Evolutionary conservation across 1,284 basidiomycete species (phyloP).

Genomic region (Stereum hirsutum): DNA sequence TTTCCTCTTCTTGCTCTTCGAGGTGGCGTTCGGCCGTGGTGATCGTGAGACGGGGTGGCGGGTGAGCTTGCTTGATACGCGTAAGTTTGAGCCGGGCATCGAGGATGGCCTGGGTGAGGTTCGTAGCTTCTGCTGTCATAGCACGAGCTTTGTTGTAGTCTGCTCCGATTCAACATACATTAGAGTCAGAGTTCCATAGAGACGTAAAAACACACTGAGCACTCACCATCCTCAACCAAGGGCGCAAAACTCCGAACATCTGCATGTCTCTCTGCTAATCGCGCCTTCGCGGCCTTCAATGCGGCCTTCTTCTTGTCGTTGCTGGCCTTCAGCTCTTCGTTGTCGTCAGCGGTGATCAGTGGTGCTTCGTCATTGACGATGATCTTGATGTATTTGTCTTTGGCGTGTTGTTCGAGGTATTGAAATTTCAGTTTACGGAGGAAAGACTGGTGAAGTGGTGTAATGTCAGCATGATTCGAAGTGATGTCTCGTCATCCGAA

Average conservation of each 20-base stretch:
- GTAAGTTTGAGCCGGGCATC: constrained; percentile 73
- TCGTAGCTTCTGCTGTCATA: constrained; percentile 43
- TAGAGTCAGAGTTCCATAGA: not conserved
- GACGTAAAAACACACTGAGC: not conserved
- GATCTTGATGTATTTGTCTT: constrained; percentile 75
- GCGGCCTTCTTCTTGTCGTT: constrained; percentile 66
- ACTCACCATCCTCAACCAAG: constrained; percentile 55
- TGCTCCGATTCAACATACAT: too few relatives aligned
- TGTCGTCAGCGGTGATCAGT: constrained; percentile 64
- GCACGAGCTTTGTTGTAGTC: constrained; percentile 50
- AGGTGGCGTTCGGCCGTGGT: constrained; percentile 62
- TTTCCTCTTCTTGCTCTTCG: constrained; percentile 59
- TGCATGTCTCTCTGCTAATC: constrained; percentile 48
- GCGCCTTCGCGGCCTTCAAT: constrained; percentile 55
- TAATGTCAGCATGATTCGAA: not conserved
- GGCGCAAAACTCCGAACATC: constrained; percentile 55
- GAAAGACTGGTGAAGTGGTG: constrained; percentile 9
- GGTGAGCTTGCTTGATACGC: constrained; percentile 70
- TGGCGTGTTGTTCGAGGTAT: constrained; percentile 81
- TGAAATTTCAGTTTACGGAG: constrained; percentile 79
- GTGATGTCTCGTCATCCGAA: constrained; percentile 4
- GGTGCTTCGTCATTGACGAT: constrained; percentile 79
- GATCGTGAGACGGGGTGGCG: constrained; percentile 68
- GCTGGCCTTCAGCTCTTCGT: constrained; percentile 47
- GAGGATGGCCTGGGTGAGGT: constrained; percentile 65